Evolutionary conservation across 1,284 basidiomycete genomes (phyloP), one percentile per base, ranked within the genome.

Genomic region (Ganoderma resinaceum): DNA sequence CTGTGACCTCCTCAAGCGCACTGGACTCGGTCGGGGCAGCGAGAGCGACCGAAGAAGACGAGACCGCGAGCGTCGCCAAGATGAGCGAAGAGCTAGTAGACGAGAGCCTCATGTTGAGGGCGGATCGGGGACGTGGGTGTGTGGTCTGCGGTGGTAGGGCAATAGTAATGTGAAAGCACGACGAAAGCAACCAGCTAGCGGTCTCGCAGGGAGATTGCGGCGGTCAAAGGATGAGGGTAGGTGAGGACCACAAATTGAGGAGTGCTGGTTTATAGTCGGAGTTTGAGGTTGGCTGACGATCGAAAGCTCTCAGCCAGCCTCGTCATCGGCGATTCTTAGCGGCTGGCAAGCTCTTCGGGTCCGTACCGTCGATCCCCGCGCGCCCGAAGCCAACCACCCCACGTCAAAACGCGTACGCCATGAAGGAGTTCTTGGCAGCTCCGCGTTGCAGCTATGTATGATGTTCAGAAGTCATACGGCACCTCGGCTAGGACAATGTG

Each of bases 41-140:
- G 43, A 78, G 61, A 14, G 66, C 29, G 16, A 73, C 61, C 14
- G 76, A 64, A 29, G 74, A 75, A 26, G 78, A 68, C n/a, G 78
- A 78, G 33, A 77, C 70, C n/a, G 78, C 81, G 31, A 83, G 72
- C 20, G 77, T 74, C n/a, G 79, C 80, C 62, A 83, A 67, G 68
- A 83, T 69, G 66, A 79, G 69, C 40, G 80, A 77, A 11, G 82
- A 79, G 70, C 78, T 75, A 70, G 78, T 76, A 16, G 63, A 46
- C 8, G 80, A 69, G 70, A 80, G 72, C 72, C 76, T 81, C 83
- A 84, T 84, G 66, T 64, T 74, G 55, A 58, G 33, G 7, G 55
- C 20, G 20, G 6, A n/a, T 18, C 14, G 18, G 23, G 7, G 26
- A 18, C 7, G 29, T 31, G 14, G 29, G 74, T 70, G 74, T 70